phyloP scores from a whole-genome alignment of 495 filamentous ascomycete genomes.

The Amphirosellinia nigrospora region DNA sequence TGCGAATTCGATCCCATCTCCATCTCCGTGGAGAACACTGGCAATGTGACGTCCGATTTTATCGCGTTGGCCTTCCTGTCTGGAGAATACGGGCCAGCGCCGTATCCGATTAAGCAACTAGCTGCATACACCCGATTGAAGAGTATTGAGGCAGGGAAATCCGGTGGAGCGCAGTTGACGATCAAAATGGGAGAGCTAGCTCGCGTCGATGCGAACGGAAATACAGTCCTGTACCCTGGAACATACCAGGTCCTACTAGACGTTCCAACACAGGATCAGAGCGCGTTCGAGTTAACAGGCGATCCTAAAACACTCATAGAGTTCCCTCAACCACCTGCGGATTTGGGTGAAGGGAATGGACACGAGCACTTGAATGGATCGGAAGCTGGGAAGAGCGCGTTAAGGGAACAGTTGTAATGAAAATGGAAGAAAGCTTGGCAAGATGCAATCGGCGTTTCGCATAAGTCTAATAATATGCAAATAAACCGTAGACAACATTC shows the following conservation, averaged over 20 bases:
- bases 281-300: constrained; percentile 53
- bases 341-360: constrained; percentile 36
- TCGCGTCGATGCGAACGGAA: constrained; percentile 62
- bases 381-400: not conserved
- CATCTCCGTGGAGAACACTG: constrained; percentile 57
- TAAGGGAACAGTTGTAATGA: not conserved
- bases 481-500: not conserved
- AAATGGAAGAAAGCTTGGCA: not conserved
- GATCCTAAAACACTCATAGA: constrained; percentile 35
- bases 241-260: constrained; percentile 67
- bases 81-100: constrained; percentile 59
- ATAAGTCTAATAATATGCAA: not conserved
- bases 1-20: constrained; percentile 51
- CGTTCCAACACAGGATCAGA: constrained; percentile 42
- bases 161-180: constrained; percentile 48
- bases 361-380: constrained; percentile 28
- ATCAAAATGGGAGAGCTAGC: constrained; percentile 65
- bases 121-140: constrained; percentile 61
- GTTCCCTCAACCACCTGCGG: constrained; percentile 37
- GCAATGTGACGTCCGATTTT: constrained; percentile 59
- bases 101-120: constrained; percentile 64
- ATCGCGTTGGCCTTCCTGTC: constrained; percentile 59
- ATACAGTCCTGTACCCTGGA: constrained; percentile 70
- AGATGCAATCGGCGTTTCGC: not conserved
- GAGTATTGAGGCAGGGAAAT: constrained; percentile 55